These are phyloP conservation scores for Termitomyces titanicus DNA, from an alignment of 768 basidiomycete genomes.

Conservation along the genomic window DNA sequence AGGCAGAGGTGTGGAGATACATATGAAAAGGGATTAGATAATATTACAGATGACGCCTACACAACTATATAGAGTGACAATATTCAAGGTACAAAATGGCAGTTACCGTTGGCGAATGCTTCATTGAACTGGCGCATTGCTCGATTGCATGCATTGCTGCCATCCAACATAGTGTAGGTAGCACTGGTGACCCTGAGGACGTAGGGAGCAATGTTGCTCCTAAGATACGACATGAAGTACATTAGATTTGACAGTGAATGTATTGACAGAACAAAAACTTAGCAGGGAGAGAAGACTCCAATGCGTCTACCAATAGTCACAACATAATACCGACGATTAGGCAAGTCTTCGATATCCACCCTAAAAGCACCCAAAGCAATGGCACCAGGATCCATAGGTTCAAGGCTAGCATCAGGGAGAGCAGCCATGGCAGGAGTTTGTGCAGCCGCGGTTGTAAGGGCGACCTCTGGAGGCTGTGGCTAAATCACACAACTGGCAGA, in stretches of 20 bases:
- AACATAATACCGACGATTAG: conserved; percentile 1
- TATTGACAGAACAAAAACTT: too few species aligned
- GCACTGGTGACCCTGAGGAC: background rate
- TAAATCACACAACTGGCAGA: too few species aligned
- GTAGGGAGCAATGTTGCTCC: background rate
- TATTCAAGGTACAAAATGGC: background rate
- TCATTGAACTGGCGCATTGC: background rate
- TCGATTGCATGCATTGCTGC: background rate
- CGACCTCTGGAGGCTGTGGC: too few species aligned
- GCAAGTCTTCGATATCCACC: background rate
- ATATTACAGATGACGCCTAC: background rate
- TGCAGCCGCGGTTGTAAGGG: too few species aligned
- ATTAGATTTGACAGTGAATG: too few species aligned
- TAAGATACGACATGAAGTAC: background rate
- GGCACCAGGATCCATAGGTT: background rate
- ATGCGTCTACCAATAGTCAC: background rate
- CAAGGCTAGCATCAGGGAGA: background rate
- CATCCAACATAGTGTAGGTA: background rate
- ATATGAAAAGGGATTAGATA: background rate
- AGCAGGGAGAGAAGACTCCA: conserved; percentile 1
- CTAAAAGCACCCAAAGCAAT: background rate
- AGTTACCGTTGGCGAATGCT: background rate
- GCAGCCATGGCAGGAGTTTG: background rate
- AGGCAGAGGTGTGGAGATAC: background rate
- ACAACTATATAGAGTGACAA: background rate